Percentiles rank a stretch among this genome's conserved stretches.
These are phyloP conservation scores for Narthecium ossifragum DNA, from an alignment of 106 monocot species.

Conservation along the genomic window DNA sequence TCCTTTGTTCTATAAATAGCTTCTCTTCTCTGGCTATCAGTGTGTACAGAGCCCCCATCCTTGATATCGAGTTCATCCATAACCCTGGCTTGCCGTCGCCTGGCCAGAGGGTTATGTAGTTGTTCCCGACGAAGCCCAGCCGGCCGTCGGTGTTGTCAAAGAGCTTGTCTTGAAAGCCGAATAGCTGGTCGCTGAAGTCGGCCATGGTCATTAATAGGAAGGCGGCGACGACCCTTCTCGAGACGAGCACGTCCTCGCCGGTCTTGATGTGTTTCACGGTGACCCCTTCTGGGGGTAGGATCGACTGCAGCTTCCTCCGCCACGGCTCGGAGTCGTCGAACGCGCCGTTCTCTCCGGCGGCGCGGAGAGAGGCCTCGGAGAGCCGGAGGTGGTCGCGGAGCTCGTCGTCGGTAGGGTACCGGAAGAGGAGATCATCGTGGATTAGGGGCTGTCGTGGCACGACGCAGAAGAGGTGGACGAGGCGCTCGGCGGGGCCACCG, in stretches of 20 bases:
- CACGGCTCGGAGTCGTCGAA: conserved; percentile 34
- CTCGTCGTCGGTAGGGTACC: conserved; percentile 50
- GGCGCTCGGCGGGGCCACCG: conserved; percentile 55
- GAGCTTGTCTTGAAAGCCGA: conserved; percentile 62
- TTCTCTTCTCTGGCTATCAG: conserved; percentile 70
- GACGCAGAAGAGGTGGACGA: conserved; percentile 90
- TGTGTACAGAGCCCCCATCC: conserved; percentile 44
- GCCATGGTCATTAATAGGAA: conserved; percentile 80
- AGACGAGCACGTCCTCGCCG: conserved; percentile 55
- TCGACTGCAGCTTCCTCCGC: conserved; percentile 37
- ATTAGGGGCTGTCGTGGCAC: conserved; percentile 74
- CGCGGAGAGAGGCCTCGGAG: conserved; percentile 20
- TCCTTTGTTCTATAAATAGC: conserved; percentile 35
- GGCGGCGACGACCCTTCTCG: conserved; percentile 51
- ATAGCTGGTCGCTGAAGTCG: conserved; percentile 75
- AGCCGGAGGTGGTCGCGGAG: conserved; percentile 36
- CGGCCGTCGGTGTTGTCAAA: conserved; percentile 55
- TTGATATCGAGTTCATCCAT: conserved; percentile 70
- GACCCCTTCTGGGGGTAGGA: conserved; percentile 47
- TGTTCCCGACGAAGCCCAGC: conserved; percentile 51
- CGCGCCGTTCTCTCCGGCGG: conserved; percentile 12
- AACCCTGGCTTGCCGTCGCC: conserved; percentile 65
- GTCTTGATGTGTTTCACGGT: conserved; percentile 60
- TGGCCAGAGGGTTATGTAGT: conserved; percentile 54
- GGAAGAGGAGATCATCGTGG: conserved; percentile 75